A percentile compares a stretch with the other conserved stretches of the same genome.
Evolutionary conservation across 805 yeast species (phyloP).

Genomic region (Zygotorulaspora florentina): DNA sequence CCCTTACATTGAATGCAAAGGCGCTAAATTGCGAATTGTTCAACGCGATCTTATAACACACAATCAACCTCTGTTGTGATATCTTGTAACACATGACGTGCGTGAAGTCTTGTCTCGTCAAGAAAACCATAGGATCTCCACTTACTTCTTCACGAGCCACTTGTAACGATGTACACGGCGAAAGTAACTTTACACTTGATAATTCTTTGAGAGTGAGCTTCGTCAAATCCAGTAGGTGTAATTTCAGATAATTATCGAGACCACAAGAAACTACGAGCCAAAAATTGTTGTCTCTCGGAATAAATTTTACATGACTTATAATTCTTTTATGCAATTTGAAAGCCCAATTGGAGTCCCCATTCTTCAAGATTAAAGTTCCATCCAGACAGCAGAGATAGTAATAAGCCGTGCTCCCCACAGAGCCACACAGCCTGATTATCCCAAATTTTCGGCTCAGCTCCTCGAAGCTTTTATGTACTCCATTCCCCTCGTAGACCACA

Average conservation of each 20-base stretch:
- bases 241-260: conserved; percentile 48
- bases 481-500: conserved; percentile 2
- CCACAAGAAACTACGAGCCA: conserved; percentile 53
- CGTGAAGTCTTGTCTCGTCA: conserved; percentile 60
- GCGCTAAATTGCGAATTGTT: conserved; percentile 71
- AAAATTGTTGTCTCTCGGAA: conserved; percentile 10
- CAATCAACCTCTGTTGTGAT: background rate
- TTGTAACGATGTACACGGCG: conserved; percentile 52
- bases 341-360: background rate
- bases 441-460: conserved; percentile 8
- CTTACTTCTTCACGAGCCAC: conserved; percentile 23
- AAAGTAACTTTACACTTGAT: conserved; percentile 37
- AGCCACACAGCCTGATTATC: conserved; percentile 24
- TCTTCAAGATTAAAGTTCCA: conserved; percentile 21
- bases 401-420: conserved; percentile 5
- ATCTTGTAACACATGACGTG: conserved; percentile 44
- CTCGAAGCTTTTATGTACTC: background rate
- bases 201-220: conserved; percentile 10
- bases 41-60: conserved; percentile 42
- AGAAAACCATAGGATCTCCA: conserved; percentile 40
- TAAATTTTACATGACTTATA: conserved; percentile 35
- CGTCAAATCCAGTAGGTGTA: conserved; percentile 26
- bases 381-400: conserved; percentile 25
- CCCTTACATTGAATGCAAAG: conserved; percentile 46
- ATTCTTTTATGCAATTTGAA: conserved; percentile 39